Base-by-base conservation (phyloP, 164 flowering plant species). In the Stephania cephalantha region DNA sequence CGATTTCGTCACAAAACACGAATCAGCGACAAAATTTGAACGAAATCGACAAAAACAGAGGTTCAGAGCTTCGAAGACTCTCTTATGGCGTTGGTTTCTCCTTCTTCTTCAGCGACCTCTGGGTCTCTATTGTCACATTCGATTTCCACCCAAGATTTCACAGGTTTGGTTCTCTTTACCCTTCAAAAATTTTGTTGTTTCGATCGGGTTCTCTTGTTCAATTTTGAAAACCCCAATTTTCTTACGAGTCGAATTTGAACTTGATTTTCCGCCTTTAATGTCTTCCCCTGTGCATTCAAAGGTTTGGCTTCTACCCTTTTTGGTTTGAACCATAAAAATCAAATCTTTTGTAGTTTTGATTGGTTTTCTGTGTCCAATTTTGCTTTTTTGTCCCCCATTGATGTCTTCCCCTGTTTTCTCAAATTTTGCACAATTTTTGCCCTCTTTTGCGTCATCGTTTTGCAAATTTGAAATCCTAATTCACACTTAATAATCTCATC, bases 21-120 rank as follows among this genome's bases (percentile, higher is more conserved):
- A 50, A 50, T 50, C 13, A 50, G 15, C 55, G 15, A 10, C 55
- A 0, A 50, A 50, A 35, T 35, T 7, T 50, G 55, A 50, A 50
- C 15, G 9, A 15, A 50, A 50, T 35, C 42, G 55, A 50, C 15
- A 9, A 50, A 8, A 50, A 50, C 55, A 9, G 12, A 50, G 55
- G 3, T 35, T 50, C 31, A 44, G 65, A 22, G 25, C 31, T 17
- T 1, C 71, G 11, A 61, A 31, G 35, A 10, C 12, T 50, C 15
- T 29, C 7, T 58, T 18, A 58, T 86, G 46, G 81, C 88, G 7
- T 70, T 69, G 35, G 42, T 73, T 78, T 73, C 78, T 72, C 53
- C 81, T 76, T 74, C 90, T 22, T 81, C 90, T 61, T 72, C 87
- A 66, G 70, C 85, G 1, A 71, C 82, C 70, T 65, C 85, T 73